A percentile compares a stretch with the other conserved stretches of the same genome.
Conservation (phyloP, 2,329 filamentous ascomycete genomes). For the Daldinia sp. region DNA sequence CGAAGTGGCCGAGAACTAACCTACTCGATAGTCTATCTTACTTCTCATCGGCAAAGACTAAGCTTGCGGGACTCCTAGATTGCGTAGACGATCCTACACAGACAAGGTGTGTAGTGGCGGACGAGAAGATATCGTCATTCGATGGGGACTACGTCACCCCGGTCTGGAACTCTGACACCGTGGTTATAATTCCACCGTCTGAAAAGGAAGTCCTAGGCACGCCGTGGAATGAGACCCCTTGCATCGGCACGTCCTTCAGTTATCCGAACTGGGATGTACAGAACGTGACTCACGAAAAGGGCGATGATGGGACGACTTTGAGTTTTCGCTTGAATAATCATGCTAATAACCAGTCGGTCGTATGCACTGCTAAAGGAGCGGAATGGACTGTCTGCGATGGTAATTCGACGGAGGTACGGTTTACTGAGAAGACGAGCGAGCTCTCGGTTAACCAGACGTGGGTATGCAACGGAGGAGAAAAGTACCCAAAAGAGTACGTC, state of each 20-base stretch:
- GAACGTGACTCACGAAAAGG: slow-evolving; percentile 18
- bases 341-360: slow-evolving; percentile 31
- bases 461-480: slow-evolving; percentile 32
- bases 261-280: slow-evolving; percentile 41
- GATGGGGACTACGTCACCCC: slow-evolving; percentile 34
- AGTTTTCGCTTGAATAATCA: slow-evolving; percentile 38
- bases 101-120: slow-evolving; percentile 27
- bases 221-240: slow-evolving; percentile 37
- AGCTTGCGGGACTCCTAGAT: slow-evolving; percentile 23
- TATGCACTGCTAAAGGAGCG: slow-evolving; percentile 19
- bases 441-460: slow-evolving; percentile 37
- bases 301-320: slow-evolving; percentile 8
- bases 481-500: slow-evolving; percentile 29
- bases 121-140: slow-evolving; percentile 22
- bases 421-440: slow-evolving; percentile 14
- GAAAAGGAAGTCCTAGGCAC: slow-evolving; percentile 2
- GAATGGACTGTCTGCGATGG: slow-evolving; percentile 31
- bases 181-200: slow-evolving; percentile 33
- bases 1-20: slow-evolving; percentile 6
- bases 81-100: slow-evolving; percentile 33
- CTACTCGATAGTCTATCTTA: slow-evolving; percentile 23
- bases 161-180: slow-evolving; percentile 31
- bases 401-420: slow-evolving; percentile 30
- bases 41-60: slow-evolving; percentile 30
- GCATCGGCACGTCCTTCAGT: slow-evolving; percentile 38